phyloP scores from a whole-genome alignment of 371 early-diverging fungal species.

The Lichtheimia ramosa region DNA sequence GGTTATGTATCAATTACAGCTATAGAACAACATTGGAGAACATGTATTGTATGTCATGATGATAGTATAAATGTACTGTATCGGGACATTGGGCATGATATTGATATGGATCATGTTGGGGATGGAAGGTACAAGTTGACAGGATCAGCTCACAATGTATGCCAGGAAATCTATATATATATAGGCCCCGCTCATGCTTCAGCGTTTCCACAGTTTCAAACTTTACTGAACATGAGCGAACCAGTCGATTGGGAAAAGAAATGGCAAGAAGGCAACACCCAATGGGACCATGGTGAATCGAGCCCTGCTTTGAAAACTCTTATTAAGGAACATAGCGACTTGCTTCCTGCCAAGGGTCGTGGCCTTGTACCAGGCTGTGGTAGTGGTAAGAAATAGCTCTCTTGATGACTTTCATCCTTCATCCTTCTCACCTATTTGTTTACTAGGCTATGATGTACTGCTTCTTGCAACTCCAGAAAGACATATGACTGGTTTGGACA shows the following conservation, averaged over 20 bases:
- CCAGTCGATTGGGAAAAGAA: conserved; percentile 50
- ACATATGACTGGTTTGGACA: conserved; percentile 70
- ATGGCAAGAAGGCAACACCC: conserved; percentile 55
- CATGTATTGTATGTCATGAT: too few relatives aligned
- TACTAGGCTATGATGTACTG: conserved; percentile 72
- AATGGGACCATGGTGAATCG: conserved; percentile 65
- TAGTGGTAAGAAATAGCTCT: conserved; percentile 30
- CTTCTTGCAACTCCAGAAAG: conserved; percentile 60
- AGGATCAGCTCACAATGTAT: too few relatives aligned
- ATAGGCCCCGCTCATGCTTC: too few relatives aligned
- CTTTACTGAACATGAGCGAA: too few relatives aligned
- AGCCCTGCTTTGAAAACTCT: conserved; percentile 70
- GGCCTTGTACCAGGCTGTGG: conserved; percentile 89
- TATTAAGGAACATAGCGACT: conserved; percentile 46
- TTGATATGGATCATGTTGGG: too few relatives aligned
- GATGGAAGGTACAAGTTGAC: too few relatives aligned
- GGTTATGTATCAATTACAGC: too few relatives aligned
- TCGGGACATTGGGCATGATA: too few relatives aligned
- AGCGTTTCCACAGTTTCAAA: too few relatives aligned
- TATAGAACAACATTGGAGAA: too few relatives aligned
- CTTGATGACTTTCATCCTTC: background rate
- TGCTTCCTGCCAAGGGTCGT: conserved; percentile 58
- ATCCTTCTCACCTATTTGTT: conserved; percentile 5
- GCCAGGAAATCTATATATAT: too few relatives aligned
- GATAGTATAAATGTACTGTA: too few relatives aligned